These are phyloP conservation scores for Stereocaulon alpinum DNA, from an alignment of 495 filamentous ascomycete genomes.

Conservation along the genomic window DNA sequence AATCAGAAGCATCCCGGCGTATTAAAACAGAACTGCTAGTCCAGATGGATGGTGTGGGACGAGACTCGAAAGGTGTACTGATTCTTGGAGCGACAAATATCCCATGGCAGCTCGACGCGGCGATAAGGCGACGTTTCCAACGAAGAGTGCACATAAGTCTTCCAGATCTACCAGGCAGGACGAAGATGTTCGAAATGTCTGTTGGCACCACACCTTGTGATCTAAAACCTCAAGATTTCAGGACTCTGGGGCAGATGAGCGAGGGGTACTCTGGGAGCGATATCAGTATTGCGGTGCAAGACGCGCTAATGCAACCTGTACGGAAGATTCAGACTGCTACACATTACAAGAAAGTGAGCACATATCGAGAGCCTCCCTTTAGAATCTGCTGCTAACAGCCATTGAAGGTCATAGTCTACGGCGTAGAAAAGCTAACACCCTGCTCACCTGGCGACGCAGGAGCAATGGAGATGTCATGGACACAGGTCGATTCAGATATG, in stretches of 20 bases:
- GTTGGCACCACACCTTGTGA: conserved; percentile 87
- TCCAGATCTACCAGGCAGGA: conserved; percentile 77
- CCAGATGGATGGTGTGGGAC: conserved; percentile 98
- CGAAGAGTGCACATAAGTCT: conserved; percentile 88
- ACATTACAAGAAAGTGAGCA: conserved; percentile 84
- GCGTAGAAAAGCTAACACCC: conserved; percentile 70
- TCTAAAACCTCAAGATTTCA: conserved; percentile 66
- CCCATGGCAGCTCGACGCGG: conserved; percentile 97
- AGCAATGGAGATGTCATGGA: conserved; percentile 91
- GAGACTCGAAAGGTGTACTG: conserved; percentile 84
- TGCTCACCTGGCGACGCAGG: conserved; percentile 85
- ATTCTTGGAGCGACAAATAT: conserved; percentile 98
- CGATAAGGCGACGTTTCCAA: conserved; percentile 94
- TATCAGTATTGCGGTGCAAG: conserved; percentile 93
- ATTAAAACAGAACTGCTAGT: conserved; percentile 99
- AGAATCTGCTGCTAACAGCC: neutral
- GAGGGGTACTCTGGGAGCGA: conserved; percentile 95
- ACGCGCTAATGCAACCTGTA: conserved; percentile 96
- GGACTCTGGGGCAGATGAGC: conserved; percentile 63
- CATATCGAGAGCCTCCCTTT: neutral
- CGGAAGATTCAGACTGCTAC: conserved; percentile 96
- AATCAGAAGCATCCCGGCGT: conserved; percentile 90
- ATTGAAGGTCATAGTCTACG: conserved; percentile 56
- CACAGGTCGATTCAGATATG: conserved; percentile 66
- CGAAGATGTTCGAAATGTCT: conserved; percentile 93